phyloP scores from a whole-genome alignment of 495 filamentous ascomycete species.

The Xylaria longipes region DNA sequence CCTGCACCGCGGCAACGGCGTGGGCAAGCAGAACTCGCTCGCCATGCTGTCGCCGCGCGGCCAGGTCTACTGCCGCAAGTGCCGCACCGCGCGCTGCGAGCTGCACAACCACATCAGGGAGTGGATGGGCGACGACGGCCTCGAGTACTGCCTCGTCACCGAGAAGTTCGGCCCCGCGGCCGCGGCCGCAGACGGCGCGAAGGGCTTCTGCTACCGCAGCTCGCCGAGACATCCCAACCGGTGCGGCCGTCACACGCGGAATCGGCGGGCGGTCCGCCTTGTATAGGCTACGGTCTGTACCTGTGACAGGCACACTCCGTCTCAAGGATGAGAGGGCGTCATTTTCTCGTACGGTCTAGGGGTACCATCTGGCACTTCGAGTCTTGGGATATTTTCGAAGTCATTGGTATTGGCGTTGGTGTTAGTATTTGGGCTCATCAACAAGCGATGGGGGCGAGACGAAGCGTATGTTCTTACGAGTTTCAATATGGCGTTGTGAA shows the following conservation, averaged over 20 bases:
- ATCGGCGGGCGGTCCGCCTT: constrained; percentile 36
- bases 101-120: constrained; percentile 59
- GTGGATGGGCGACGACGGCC: constrained; percentile 54
- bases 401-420: not conserved
- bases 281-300: not conserved
- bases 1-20: constrained; percentile 22
- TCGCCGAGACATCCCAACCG: constrained; percentile 54
- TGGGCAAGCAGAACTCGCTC: constrained; percentile 43
- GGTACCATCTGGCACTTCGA: not conserved
- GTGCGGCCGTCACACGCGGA: constrained; percentile 55
- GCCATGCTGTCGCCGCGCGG: constrained; percentile 50
- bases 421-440: not conserved
- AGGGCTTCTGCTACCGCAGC: constrained; percentile 54
- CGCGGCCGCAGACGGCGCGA: constrained; percentile 38
- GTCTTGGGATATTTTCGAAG: not conserved
- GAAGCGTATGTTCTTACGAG: not conserved
- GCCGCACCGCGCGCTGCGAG: constrained; percentile 59
- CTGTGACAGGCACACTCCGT: not conserved
- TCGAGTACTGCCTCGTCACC: constrained; percentile 58
- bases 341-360: not conserved
- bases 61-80: constrained; percentile 58
- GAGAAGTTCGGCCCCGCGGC: constrained; percentile 56
- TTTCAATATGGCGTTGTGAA: not conserved
- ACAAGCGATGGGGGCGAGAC: not conserved
- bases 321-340: not conserved